Percentiles rank a stretch among this genome's conserved stretches.
Conservation (phyloP, 2,329 filamentous ascomycete genomes). For the Hymenotorrendiella dingleyae region DNA sequence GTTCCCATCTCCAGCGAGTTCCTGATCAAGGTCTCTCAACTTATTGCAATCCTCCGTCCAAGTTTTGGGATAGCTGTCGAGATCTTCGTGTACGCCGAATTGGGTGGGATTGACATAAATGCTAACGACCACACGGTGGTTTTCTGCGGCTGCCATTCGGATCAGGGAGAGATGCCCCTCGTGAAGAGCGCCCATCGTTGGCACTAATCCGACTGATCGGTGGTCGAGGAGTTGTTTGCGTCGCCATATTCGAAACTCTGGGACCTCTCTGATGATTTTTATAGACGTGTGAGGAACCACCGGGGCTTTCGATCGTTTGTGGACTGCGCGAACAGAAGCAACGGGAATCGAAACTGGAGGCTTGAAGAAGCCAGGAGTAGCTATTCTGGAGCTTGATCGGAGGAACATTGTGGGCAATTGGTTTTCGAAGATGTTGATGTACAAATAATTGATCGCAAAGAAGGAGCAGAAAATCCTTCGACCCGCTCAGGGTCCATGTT, state of each 20-base stretch:
- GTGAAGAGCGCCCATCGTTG: conserved; percentile 98
- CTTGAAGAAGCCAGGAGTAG: not conserved
- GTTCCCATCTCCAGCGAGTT: conserved; percentile 57
- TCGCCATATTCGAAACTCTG: conserved; percentile 64
- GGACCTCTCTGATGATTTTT: conserved; percentile 70
- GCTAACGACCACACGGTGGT: conserved; percentile 81
- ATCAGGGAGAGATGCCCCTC: conserved; percentile 83
- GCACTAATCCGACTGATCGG: conserved; percentile 78
- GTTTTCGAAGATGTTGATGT: not conserved
- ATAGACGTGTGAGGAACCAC: conserved; percentile 52
- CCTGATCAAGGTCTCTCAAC: conserved; percentile 61
- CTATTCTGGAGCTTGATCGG: not conserved
- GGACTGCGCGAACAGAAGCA: conserved; percentile 5
- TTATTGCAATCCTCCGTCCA: conserved; percentile 71
- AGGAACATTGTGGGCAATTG: conserved; percentile 11
- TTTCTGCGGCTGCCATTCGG: conserved; percentile 75
- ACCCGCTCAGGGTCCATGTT: conserved; percentile 25
- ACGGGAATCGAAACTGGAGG: conserved; percentile 12
- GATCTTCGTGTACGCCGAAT: conserved; percentile 84
- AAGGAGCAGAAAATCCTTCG: not conserved
- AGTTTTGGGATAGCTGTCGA: conserved; percentile 83
- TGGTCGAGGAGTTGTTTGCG: conserved; percentile 58
- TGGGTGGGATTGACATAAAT: conserved; percentile 97
- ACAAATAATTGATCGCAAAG: not conserved
- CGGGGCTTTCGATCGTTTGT: conserved; percentile 14